Base-by-base conservation (phyloP, 495 filamentous ascomycete genomes). In the Penicillium atrosanguineum region DNA sequence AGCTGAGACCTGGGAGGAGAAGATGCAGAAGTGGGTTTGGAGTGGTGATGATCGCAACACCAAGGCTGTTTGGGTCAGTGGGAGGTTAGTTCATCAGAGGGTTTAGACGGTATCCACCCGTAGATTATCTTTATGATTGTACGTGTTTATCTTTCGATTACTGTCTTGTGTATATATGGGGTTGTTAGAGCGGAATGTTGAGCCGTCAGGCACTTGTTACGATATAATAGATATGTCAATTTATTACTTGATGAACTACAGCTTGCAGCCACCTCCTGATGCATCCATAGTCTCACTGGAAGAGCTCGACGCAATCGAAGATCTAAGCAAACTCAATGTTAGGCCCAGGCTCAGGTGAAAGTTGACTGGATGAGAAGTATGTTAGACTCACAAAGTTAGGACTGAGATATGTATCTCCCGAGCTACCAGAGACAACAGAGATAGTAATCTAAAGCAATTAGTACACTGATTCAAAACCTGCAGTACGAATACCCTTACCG, bases 21-120 rank as follows among this genome's bases (percentile, higher is more conserved):
- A 75, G 63, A 65, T 96, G n/a, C 84, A 88, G 31, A 96, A 96
- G 77, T 97, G 92, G 91, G 76, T 95, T 39, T 96, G 84, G 73
- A 86, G 81, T 53, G 92, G 91, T 0, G 91, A 96, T 76, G 91
- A 96, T 69, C 69, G 91, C 50, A 95, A 95, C 70, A 87, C 87
- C 0, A 74, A 72, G 62, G 81, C 70, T 57, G 92, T 96, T 1
- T 96, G 89, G 90, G 90, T 96, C 51, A 40, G 44, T 7, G 63
- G 63, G 6, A 69, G 83, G 62, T 68, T 90, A 68, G 91, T 95
- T 38, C 89, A 93, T 29, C 34, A 28, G 39, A 51, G 40, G 40
- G 41, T n/a, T 8, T 51, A 51, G 26, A 20, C 9, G 1, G 2
- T 9, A 7, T n/a, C 16, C 9, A 40, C 15, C 7, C 1, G 6